Percentiles rank a stretch among this genome's conserved stretches.
Conservation (phyloP, 2,329 filamentous ascomycete species). For the Fusarium nisikadoi region DNA sequence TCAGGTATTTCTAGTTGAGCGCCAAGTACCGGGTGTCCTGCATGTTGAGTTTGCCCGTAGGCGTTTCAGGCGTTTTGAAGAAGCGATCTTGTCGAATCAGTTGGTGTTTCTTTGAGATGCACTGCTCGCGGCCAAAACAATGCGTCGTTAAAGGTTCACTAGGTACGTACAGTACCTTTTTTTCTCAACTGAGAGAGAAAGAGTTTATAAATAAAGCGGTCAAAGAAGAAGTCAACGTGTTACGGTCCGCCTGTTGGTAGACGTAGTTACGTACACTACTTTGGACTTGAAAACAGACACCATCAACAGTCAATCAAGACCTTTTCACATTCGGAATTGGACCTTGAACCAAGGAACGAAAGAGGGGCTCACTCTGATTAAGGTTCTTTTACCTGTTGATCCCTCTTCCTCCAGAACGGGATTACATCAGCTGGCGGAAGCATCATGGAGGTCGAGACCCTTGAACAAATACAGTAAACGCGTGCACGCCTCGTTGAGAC, state of each 20-base stretch:
- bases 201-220: neutral
- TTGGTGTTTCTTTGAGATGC: slow-evolving; percentile 28
- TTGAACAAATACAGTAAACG: slow-evolving; percentile 1
- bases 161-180: neutral
- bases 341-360: neutral
- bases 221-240: neutral
- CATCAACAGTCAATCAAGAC: slow-evolving; percentile 11
- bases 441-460: slow-evolving; percentile 21
- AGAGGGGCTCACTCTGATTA: neutral
- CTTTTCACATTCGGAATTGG: slow-evolving; percentile 18
- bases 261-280: neutral
- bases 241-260: neutral
- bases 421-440: slow-evolving; percentile 44
- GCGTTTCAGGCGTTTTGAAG: slow-evolving; percentile 36
- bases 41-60: slow-evolving; percentile 6
- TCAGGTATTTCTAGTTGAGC: slow-evolving; percentile 16
- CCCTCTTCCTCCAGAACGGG: neutral
- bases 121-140: slow-evolving; percentile 9
- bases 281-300: neutral
- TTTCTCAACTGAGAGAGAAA: neutral
- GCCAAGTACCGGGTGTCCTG: slow-evolving; percentile 21
- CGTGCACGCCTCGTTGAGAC: neutral
- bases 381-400: slow-evolving; percentile 7
- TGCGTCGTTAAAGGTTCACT: slow-evolving; percentile 17
- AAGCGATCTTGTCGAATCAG: slow-evolving; percentile 31